These are phyloP conservation scores for Cydonia oblonga DNA, from an alignment of 331 rosid species.

Conservation along the genomic window DNA sequence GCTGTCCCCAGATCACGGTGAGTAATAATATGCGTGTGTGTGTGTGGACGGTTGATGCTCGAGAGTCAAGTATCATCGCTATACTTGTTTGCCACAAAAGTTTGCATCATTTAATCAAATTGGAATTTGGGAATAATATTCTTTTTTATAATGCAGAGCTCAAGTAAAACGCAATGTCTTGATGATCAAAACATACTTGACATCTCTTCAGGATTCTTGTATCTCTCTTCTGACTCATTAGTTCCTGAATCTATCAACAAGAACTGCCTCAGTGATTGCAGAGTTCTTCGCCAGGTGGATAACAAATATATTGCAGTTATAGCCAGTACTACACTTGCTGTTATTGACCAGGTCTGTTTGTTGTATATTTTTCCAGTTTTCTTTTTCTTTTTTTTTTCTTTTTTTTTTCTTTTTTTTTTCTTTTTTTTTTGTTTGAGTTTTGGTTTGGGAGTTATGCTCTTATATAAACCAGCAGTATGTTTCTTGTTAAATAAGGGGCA, in stretches of 20 bases:
- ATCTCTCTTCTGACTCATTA: constrained; percentile 73
- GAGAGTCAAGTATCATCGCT: not conserved
- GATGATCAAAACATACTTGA: constrained; percentile 55
- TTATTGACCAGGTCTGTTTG: constrained; percentile 72
- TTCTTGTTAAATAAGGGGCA: not conserved
- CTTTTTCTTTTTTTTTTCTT: too few relatives aligned
- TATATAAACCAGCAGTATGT: not conserved
- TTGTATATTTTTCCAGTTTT: not conserved
- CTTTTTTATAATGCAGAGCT: constrained; percentile 39
- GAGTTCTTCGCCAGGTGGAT: constrained; percentile 84
- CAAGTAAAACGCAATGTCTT: constrained; percentile 20
- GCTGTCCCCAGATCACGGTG: constrained; percentile 46
- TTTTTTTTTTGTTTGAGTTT: not conserved
- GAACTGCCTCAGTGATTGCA: constrained; percentile 54
- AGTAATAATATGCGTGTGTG: constrained; percentile 3
- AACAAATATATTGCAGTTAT: constrained; percentile 84
- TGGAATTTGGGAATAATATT: not conserved
- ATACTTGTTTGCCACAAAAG: constrained; percentile 6
- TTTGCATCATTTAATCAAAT: constrained; percentile 7
- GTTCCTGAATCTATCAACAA: constrained; percentile 64
- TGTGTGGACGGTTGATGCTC: constrained; percentile 3
- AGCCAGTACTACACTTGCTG: constrained; percentile 63
- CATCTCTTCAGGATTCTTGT: constrained; percentile 70
- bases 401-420: too few relatives aligned
- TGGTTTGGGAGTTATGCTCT: not conserved